Evolutionary conservation across 2,329 filamentous ascomycete species (phyloP), one percentile per base, ranked within the genome.

Genomic region (Whalleya microplaca): DNA sequence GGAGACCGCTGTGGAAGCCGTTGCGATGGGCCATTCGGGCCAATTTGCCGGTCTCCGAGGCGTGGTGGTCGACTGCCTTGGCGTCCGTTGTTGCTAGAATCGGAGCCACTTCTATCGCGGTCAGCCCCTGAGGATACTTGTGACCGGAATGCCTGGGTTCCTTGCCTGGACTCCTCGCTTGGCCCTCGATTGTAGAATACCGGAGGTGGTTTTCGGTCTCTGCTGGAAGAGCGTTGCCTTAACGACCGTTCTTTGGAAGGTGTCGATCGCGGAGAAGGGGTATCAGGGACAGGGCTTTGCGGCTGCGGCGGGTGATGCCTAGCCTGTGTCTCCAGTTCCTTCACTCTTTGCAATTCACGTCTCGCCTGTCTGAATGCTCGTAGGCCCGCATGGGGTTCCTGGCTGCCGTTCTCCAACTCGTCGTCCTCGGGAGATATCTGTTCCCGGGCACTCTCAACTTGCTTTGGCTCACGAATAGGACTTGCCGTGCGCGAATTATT

Each of bases 281-380:
- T 46, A 19, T 66, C 64, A 2, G 63, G 55, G 1, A 58, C 54
- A 5, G 62, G 47, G n/a, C 57, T 64, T 44, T 60, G 63, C 32
- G 68, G 48, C 45, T 64, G 69, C 14, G 64, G 66, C 23, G 27
- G 27, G 6, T 76, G 72, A 55, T 79, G 75, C 18, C 77, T 76
- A 16, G 77, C 74, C 46, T 79, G 71, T 2, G 73, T 69, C 57
- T 85, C 83, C 1, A 78, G 59, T 62, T 85, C 83, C 68, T 80
- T 84, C 64, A 82, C 77, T 56, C 74, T 80, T 61, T 85, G 83
- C 16, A 85, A 71, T 53, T 86, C 82, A 12, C 82, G 78, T 10
- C 81, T 77, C 1, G 83, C 84, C 64, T 86, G 82, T 23, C 82
- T 75, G 64, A 86, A 86, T 1, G 83, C 80, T 51, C 77, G 80